Percentiles rank a stretch among this genome's conserved stretches.
Evolutionary conservation across 179 eudicot species (phyloP).

Genomic region (Beta corolliflora): DNA sequence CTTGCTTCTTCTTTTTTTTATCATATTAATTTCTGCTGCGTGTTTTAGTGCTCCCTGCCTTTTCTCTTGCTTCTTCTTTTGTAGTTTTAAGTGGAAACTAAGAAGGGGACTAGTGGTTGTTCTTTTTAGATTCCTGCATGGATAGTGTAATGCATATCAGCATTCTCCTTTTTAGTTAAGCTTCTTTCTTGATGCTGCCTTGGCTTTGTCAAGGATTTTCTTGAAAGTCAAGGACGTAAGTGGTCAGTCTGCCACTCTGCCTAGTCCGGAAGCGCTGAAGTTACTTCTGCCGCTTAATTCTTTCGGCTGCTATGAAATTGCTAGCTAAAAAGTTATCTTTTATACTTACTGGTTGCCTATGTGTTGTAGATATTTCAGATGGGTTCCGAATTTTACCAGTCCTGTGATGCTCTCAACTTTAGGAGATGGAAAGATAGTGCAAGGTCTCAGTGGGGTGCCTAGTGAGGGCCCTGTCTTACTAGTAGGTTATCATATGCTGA

Average conservation of each 20-base stretch:
- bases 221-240: too few species aligned
- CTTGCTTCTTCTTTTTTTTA: too few species aligned
- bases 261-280: too few species aligned
- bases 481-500: slow-evolving; percentile 89
- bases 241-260: too few species aligned
- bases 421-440: slow-evolving; percentile 68
- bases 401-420: slow-evolving; percentile 75
- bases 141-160: not conserved
- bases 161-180: not conserved
- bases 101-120: too few species aligned
- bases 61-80: too few species aligned
- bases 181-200: not conserved
- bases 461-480: slow-evolving; percentile 78
- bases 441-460: slow-evolving; percentile 83
- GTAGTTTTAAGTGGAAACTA: too few species aligned
- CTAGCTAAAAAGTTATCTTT: not conserved
- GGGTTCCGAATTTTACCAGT: slow-evolving; percentile 46
- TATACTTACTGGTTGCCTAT: not conserved
- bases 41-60: too few species aligned
- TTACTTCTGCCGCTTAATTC: too few species aligned
- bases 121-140: not conserved
- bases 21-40: too few species aligned
- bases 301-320: not conserved
- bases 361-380: slow-evolving; percentile 42
- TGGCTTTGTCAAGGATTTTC: not conserved